A percentile compares a stretch with the other conserved stretches of the same genome.
These are phyloP conservation scores for Tephrocybe sp. DNA, from an alignment of 768 basidiomycete species.

Conservation along the genomic window DNA sequence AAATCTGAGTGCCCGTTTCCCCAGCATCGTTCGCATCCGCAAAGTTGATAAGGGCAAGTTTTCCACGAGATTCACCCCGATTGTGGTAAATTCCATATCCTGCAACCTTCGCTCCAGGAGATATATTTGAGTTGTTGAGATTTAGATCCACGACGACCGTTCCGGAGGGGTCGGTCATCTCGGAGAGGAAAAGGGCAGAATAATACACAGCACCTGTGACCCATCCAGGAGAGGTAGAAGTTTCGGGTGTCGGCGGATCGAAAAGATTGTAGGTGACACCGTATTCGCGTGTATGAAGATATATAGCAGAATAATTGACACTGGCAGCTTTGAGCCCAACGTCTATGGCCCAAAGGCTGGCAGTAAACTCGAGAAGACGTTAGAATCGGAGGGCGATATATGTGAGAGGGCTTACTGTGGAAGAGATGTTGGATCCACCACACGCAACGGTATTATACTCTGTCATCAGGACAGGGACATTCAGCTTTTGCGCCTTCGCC, in stretches of 20 bases:
- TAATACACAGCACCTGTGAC: slow-evolving; percentile 34
- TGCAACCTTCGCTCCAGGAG: slow-evolving; percentile 24
- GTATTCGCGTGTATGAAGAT: slow-evolving; percentile 34
- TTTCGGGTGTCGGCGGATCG: slow-evolving; percentile 30
- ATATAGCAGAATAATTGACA: slow-evolving; percentile 28
- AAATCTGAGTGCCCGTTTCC: slow-evolving; percentile 25
- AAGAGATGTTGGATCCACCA: slow-evolving; percentile 34
- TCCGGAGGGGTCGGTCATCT: slow-evolving; percentile 26
- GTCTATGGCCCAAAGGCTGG: slow-evolving; percentile 33
- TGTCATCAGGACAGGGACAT: slow-evolving; percentile 29
- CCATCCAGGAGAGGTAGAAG: slow-evolving; percentile 25
- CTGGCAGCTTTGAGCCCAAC: slow-evolving; percentile 32
- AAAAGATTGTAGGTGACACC: slow-evolving; percentile 37
- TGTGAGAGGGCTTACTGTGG: slow-evolving; percentile 27
- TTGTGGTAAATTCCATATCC: slow-evolving; percentile 30
- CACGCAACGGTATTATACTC: slow-evolving; percentile 37
- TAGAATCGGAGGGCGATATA: no score
- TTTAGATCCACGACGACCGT: slow-evolving; percentile 32
- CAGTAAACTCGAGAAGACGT: no score
- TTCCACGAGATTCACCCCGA: slow-evolving; percentile 18
- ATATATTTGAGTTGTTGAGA: slow-evolving; percentile 26
- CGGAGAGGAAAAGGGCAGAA: slow-evolving; percentile 30
- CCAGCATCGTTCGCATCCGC: slow-evolving; percentile 3
- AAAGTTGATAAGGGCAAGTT: slow-evolving; percentile 33
- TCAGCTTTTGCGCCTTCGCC: slow-evolving; percentile 18